Conservation (phyloP, 169 alveolate species). For the Perkinsus olseni region DNA sequence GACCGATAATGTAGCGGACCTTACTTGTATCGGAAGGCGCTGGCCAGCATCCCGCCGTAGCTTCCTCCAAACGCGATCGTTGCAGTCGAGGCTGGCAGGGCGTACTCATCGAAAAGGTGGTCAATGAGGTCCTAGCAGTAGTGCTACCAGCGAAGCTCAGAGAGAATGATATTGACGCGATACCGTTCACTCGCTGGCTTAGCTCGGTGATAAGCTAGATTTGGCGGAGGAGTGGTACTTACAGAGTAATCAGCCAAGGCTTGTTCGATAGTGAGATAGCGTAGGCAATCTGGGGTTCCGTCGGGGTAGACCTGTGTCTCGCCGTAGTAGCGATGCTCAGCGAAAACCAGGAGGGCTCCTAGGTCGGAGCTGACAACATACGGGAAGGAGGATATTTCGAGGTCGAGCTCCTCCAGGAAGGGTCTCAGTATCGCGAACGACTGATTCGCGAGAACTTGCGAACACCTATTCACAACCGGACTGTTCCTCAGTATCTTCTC, state of each 20-base stretch:
- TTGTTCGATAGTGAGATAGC: neutral
- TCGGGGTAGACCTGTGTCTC: neutral
- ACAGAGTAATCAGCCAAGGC: conserved; percentile 14
- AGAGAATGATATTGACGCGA: neutral
- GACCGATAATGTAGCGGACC: neutral
- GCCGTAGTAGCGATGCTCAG: conserved; percentile 15
- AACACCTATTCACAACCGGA: too few species aligned
- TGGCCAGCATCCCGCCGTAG: conserved; percentile 62
- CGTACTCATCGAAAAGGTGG: neutral
- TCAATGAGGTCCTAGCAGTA: neutral
- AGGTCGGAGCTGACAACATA: neutral
- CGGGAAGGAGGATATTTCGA: neutral
- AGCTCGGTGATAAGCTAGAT: neutral
- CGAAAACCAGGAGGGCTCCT: neutral
- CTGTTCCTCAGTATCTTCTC: too few species aligned
- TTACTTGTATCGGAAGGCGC: neutral
- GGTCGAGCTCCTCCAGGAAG: neutral
- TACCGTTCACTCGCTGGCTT: neutral
- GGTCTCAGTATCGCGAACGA: neutral
- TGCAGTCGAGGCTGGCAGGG: neutral
- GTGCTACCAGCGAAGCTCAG: neutral
- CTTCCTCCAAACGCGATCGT: conserved; percentile 7
- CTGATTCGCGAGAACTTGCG: too few species aligned
- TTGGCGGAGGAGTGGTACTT: neutral
- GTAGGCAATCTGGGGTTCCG: neutral